Evolutionary conservation across 2,329 filamentous ascomycete species (phyloP).

Genomic region (Arachnomyces sp.): DNA sequence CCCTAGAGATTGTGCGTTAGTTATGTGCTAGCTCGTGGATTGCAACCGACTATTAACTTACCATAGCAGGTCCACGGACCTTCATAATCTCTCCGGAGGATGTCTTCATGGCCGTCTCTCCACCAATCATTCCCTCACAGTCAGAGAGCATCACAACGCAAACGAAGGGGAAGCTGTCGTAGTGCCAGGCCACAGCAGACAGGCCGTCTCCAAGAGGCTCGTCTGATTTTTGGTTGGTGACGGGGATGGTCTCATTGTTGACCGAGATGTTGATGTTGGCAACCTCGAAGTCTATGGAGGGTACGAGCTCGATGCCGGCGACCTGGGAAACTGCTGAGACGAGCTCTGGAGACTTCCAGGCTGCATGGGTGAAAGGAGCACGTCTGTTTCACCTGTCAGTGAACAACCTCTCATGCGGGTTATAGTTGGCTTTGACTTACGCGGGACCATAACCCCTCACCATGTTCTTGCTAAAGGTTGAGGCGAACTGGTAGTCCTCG

Average conservation of each 20-base stretch:
- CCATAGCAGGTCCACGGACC: slow-evolving; percentile 38
- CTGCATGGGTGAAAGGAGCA: slow-evolving; percentile 55
- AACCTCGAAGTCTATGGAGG: slow-evolving; percentile 51
- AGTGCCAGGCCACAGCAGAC: slow-evolving; percentile 43
- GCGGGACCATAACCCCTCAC: slow-evolving; percentile 47
- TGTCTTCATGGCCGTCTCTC: slow-evolving; percentile 56
- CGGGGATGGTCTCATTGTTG: slow-evolving; percentile 11
- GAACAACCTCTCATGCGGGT: slow-evolving; percentile 6
- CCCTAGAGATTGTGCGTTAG: slow-evolving; percentile 15
- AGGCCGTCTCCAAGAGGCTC: slow-evolving; percentile 21
- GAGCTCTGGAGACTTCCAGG: slow-evolving; percentile 49
- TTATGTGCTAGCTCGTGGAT: not conserved
- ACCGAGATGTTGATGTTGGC: slow-evolving; percentile 52
- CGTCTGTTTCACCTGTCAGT: slow-evolving; percentile 32
- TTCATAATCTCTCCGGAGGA: slow-evolving; percentile 40
- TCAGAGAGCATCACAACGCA: slow-evolving; percentile 48
- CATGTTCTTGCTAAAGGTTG: slow-evolving; percentile 45
- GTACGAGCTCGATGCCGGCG: slow-evolving; percentile 52
- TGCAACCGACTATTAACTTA: slow-evolving; percentile 16
- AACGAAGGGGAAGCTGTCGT: slow-evolving; percentile 46
- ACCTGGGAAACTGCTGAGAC: slow-evolving; percentile 49
- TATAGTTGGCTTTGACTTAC: slow-evolving; percentile 34
- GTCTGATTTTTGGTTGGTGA: slow-evolving; percentile 13
- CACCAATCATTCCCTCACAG: slow-evolving; percentile 41
- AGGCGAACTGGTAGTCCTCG: slow-evolving; percentile 50